Evolutionary conservation across 306 rosid genomes (phyloP), one percentile per base, ranked within the genome.

Genomic region (Mucuna pruriens): DNA sequence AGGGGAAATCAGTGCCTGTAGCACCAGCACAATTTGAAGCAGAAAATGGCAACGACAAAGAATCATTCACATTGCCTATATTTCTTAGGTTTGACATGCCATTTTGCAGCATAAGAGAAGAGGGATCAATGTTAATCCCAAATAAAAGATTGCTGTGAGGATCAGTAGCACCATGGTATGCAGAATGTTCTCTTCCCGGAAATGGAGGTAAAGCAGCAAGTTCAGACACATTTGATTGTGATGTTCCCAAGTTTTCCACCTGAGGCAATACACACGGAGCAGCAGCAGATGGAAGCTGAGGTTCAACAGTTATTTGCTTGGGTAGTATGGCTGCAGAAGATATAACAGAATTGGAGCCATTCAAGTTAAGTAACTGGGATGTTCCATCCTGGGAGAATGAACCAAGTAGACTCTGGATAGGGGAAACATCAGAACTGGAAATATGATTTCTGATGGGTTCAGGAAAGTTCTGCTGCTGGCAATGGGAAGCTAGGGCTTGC

Each of bases 121-220:
- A 82, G 22, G 96, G 86, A 44, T 91, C 98, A 52, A 93, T 89
- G 75, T 90, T 91, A 75, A 91, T 91, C 73, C 97, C 98, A 72
- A 94, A 94, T 66, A 90, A 73, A 80, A 91, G 95, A 89, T 90
- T 90, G 83, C 89, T 85, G 64, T 90, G 95, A 23, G 95, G 94
- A 87, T 91, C 98, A 23, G 85, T 52, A 66, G 91, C 92, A 80
- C 84, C 93, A 82, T 89, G 95, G 82, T 91, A 91, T 61, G 90
- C 82, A 19, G 93, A 72, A 88, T 88, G 92, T 71, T 90, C 98
- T 84, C 97, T 86, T 60, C 97, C 97, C 34, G 97, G 94, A 91
- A 94, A 91, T 23, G 98, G 97, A 25, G 98, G 97, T 81, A 94
- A 83, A 11, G 87, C 88, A 78, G 91, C 64, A 71, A 66, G 84